Conservation (phyloP, 73 alveolate species). For the Paramecium biaurelia region DNA sequence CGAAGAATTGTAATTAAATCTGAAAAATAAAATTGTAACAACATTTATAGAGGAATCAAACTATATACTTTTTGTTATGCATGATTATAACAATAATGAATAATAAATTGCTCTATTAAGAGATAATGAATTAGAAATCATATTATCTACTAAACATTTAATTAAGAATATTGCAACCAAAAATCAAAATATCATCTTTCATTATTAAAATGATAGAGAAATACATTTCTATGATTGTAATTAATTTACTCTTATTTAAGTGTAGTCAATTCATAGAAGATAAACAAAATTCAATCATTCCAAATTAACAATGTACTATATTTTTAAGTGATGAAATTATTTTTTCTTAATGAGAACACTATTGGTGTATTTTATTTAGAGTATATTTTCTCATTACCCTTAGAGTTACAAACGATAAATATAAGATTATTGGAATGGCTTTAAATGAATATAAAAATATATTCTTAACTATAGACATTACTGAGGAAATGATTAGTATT, state of each 20-base stretch:
- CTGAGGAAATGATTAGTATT: not conserved
- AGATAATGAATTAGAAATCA: not conserved
- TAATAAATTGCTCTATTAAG: not conserved
- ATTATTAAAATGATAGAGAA: not conserved
- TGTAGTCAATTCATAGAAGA: not conserved
- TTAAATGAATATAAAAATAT: not conserved
- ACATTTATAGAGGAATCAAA: not conserved
- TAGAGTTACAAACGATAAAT: not conserved
- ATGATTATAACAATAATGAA: not conserved
- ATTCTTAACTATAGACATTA: not conserved
- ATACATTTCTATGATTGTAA: not conserved
- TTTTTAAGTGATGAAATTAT: not conserved
- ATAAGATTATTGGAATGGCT: not conserved
- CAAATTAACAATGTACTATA: not conserved
- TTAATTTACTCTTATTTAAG: not conserved
- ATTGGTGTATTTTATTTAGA: not conserved
- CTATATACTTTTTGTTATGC: not conserved
- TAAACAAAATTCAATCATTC: not conserved
- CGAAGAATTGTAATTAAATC: not conserved
- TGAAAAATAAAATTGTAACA: not conserved
- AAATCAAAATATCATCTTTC: not conserved
- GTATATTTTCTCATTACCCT: not conserved
- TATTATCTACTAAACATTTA: not conserved
- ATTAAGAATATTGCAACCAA: not conserved
- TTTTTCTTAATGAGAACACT: not conserved